phyloP scores from a whole-genome alignment of 2,329 filamentous ascomycete genomes.

The Stachybotrys elegans region DNA sequence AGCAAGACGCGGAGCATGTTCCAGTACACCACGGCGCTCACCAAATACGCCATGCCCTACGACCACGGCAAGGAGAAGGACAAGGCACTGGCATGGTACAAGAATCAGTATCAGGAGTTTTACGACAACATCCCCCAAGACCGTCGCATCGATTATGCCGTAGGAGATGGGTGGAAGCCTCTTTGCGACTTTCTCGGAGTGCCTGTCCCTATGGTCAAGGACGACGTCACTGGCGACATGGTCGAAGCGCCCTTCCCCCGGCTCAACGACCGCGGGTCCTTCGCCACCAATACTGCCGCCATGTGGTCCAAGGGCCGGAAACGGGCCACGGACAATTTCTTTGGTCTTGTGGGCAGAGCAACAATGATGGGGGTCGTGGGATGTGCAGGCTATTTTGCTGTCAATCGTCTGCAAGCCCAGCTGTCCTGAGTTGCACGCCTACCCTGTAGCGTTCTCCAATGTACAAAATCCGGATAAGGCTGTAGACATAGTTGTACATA shows the following conservation, averaged over 20 bases:
- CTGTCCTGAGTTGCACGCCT: too few relatives aligned
- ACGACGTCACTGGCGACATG: constrained; percentile 23
- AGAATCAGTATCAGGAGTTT: constrained; percentile 30
- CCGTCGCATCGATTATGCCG: constrained; percentile 31
- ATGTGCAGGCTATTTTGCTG: constrained; percentile 21
- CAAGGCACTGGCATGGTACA: constrained; percentile 31
- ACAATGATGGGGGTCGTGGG: constrained; percentile 18
- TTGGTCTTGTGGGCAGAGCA: constrained; percentile 16
- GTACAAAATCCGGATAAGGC: too few relatives aligned
- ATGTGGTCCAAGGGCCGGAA: constrained; percentile 8
- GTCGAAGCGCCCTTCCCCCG: constrained; percentile 27
- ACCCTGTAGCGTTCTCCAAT: too few relatives aligned
- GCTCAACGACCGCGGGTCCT: constrained; percentile 24
- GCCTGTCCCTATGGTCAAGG: constrained; percentile 26
- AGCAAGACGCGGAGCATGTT: constrained; percentile 15
- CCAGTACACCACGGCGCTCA: constrained; percentile 21
- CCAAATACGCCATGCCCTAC: constrained; percentile 17
- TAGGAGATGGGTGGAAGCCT: constrained; percentile 35
- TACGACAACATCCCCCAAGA: constrained; percentile 25
- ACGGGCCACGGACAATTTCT: constrained; percentile 19
- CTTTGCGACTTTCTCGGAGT: constrained; percentile 34
- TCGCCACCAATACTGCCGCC: constrained; percentile 10
- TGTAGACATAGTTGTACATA: too few relatives aligned
- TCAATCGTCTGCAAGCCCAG: too few relatives aligned
- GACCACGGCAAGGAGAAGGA: constrained; percentile 28